These are phyloP conservation scores for Fusarium acutatum DNA, from an alignment of 2,329 filamentous ascomycete genomes.

Conservation along the genomic window DNA sequence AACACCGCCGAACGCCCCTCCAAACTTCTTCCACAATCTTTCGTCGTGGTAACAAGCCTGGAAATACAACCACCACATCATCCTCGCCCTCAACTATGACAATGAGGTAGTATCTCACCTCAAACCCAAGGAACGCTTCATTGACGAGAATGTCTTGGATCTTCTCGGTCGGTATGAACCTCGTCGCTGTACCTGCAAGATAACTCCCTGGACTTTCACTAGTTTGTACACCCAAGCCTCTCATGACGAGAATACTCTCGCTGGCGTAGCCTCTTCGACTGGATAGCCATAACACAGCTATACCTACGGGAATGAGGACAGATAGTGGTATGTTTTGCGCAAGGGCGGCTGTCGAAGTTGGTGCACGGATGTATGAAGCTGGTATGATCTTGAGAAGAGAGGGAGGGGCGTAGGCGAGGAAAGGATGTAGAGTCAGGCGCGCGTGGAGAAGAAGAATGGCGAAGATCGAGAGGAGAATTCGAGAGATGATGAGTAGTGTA, in stretches of 20 bases:
- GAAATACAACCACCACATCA: constrained; percentile 94
- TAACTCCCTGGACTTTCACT: constrained; percentile 71
- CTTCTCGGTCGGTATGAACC: constrained; percentile 85
- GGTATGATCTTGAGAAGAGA: constrained; percentile 21
- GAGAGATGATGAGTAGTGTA: constrained; percentile 52
- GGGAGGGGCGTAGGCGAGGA: constrained; percentile 32
- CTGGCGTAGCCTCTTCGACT: constrained; percentile 63
- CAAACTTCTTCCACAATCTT: constrained; percentile 87
- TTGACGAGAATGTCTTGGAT: constrained; percentile 95
- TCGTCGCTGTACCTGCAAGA: constrained; percentile 58
- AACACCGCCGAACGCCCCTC: constrained; percentile 82
- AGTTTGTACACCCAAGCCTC: constrained; percentile 91
- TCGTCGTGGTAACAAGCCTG: constrained; percentile 76
- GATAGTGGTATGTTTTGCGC: constrained; percentile 50
- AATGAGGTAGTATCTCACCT: constrained; percentile 87
- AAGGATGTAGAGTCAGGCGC: constrained; percentile 52
- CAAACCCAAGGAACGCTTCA: constrained; percentile 92
- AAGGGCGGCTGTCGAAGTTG: constrained; percentile 46
- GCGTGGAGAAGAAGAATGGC: constrained; percentile 61
- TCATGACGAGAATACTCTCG: constrained; percentile 88
- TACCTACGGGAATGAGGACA: constrained; percentile 50
- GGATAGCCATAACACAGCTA: constrained; percentile 53
- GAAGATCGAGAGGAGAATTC: constrained; percentile 53
- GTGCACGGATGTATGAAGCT: constrained; percentile 41
- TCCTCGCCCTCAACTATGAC: constrained; percentile 91